Evolutionary conservation across 164 flowering plant species (phyloP).

Genomic region (Chloranthus sessilifolius): DNA sequence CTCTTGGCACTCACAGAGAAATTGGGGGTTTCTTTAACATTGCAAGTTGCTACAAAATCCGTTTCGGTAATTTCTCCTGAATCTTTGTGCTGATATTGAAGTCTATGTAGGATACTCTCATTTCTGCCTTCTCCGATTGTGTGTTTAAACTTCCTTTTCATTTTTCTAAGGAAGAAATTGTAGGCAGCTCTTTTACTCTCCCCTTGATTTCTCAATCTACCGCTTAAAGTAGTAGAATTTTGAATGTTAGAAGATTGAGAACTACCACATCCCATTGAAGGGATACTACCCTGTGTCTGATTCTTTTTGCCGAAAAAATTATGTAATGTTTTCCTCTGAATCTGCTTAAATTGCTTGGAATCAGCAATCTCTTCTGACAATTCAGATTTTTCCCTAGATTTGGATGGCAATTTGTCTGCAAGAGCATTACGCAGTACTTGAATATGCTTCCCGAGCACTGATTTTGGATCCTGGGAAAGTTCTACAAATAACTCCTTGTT

Average conservation of each 20-base stretch:
- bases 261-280: constrained; percentile 18
- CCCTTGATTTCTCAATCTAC: constrained; percentile 19
- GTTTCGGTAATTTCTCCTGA: constrained; percentile 7
- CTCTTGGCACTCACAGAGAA: constrained; percentile 17
- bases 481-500: constrained; percentile 48
- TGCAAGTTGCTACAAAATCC: constrained; percentile 40
- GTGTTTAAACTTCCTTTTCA: constrained; percentile 58
- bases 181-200: constrained; percentile 31
- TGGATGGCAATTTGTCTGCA: constrained; percentile 19
- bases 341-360: constrained; percentile 24
- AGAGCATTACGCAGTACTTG: constrained; percentile 31
- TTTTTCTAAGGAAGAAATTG: constrained; percentile 62
- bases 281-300: constrained; percentile 32
- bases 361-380: constrained; percentile 12
- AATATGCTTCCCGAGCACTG: constrained; percentile 38
- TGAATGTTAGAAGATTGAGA: constrained; percentile 35
- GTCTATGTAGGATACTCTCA: constrained; percentile 25
- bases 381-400: constrained; percentile 17
- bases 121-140: constrained; percentile 48
- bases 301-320: constrained; percentile 52
- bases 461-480: constrained; percentile 52
- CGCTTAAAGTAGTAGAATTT: constrained; percentile 22
- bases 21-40: constrained; percentile 31
- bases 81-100: constrained; percentile 19
- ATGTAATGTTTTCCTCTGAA: constrained; percentile 12